Evolutionary conservation across 495 filamentous ascomycete species (phyloP).

Genomic region (Xylaria intraflava): DNA sequence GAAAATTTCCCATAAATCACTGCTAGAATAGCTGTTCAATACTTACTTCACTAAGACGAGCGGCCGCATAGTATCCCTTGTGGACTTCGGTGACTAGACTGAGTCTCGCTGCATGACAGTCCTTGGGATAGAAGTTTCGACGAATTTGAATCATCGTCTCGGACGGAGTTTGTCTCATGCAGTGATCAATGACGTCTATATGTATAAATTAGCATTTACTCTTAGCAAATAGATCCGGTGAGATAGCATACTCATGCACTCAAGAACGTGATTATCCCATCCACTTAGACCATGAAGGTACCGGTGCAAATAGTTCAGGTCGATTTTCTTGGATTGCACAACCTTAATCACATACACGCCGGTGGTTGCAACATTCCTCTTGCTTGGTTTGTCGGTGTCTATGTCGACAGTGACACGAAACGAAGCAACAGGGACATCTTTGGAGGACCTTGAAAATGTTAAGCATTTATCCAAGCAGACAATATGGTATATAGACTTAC

Average conservation of each 20-base stretch:
- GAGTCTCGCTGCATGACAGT: not conserved
- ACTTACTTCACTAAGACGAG: conserved; percentile 58
- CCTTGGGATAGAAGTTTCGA: conserved; percentile 61
- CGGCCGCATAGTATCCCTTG: conserved; percentile 78
- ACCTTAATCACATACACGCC: conserved; percentile 55
- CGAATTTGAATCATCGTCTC: conserved; percentile 59
- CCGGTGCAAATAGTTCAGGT: conserved; percentile 52
- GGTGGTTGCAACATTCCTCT: conserved; percentile 23
- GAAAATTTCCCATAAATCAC: not conserved
- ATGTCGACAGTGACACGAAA: conserved; percentile 55
- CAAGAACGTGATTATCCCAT: conserved; percentile 60
- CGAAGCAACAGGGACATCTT: conserved; percentile 30
- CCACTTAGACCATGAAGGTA: conserved; percentile 56
- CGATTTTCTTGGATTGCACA: conserved; percentile 51
- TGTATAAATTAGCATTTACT: conserved; percentile 15
- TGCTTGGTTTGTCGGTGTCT: conserved; percentile 49
- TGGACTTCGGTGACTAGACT: conserved; percentile 54
- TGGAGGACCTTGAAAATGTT: conserved; percentile 28
- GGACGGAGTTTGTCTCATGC: conserved; percentile 69
- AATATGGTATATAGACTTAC: conserved; percentile 45
- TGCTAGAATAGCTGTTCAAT: not conserved
- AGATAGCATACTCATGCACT: conserved; percentile 61
- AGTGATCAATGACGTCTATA: conserved; percentile 76
- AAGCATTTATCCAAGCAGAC: conserved; percentile 6
- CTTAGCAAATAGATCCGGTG: not conserved